Conservation (phyloP, 768 basidiomycete genomes). For the Tubosaeta sp. region DNA sequence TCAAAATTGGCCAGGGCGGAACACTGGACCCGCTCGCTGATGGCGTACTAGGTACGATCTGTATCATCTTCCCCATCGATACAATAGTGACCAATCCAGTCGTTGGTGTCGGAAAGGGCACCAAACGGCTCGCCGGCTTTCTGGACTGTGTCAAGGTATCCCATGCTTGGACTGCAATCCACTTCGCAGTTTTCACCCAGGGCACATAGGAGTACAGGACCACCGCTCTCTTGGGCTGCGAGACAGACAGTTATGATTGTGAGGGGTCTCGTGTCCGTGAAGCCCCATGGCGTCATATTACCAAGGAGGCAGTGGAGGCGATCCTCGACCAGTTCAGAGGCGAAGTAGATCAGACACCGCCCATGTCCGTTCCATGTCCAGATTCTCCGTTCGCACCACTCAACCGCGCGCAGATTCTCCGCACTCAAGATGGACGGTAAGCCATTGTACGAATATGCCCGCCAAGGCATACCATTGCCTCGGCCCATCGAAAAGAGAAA, state of each 20-base stretch:
- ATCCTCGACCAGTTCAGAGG: slow-evolving; percentile 74
- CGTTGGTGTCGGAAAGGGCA: slow-evolving; percentile 84
- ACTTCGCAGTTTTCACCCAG: slow-evolving; percentile 15
- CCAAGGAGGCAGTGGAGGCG: slow-evolving; percentile 66
- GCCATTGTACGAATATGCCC: slow-evolving; percentile 93
- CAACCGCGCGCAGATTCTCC: slow-evolving; percentile 66
- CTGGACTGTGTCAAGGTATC: slow-evolving; percentile 85
- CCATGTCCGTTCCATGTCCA: slow-evolving; percentile 56
- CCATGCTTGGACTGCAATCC: not conserved
- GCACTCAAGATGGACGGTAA: slow-evolving; percentile 98
- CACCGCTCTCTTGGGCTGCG: slow-evolving; percentile 87
- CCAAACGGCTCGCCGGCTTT: slow-evolving; percentile 80
- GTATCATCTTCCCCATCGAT: slow-evolving; percentile 3
- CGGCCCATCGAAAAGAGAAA: slow-evolving; percentile 88
- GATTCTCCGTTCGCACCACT: slow-evolving; percentile 1
- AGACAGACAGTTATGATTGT: slow-evolving; percentile 93
- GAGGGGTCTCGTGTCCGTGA: slow-evolving; percentile 77
- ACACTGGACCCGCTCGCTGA: slow-evolving; percentile 96
- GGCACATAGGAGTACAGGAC: slow-evolving; percentile 77
- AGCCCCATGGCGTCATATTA: slow-evolving; percentile 82
- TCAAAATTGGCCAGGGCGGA: slow-evolving; percentile 91
- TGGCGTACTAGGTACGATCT: slow-evolving; percentile 76
- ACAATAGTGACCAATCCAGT: slow-evolving; percentile 43
- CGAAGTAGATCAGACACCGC: slow-evolving; percentile 85
- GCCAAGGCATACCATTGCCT: slow-evolving; percentile 85